Evolutionary conservation across 139 green algal species (phyloP), one percentile per base, ranked within the genome.

Genomic region (Chara braunii): DNA sequence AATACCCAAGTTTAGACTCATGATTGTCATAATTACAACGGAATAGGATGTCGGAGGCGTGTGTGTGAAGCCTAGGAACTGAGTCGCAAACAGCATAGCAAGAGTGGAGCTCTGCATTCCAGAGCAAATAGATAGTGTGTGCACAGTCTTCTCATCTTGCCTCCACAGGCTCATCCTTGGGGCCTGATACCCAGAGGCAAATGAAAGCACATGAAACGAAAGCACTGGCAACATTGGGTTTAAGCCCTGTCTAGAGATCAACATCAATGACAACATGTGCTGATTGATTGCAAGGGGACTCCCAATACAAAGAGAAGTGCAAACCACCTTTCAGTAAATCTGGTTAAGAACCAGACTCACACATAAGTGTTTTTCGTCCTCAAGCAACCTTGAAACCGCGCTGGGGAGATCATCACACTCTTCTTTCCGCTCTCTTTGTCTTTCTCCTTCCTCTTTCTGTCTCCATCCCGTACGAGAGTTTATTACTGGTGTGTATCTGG

Each of bases 61-160:
- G 59, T 67, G 37, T 8, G 34, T 44, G 5, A 28, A 12, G 1
- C 65, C 65, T 30, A 75, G 32, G 8, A 61, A 72, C 36, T 60
- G 54, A 7, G 9, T 30, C 2, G 67, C 67, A 18, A 75, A 45
- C 4, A 72, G 36, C 37, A 70, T 60, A 31, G 67, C 67, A 31
- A 75, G 67, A 43, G 58, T 72, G 33, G 22, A 48, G 58, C 58
- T 72, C 59, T 75, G 67, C 67, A 75, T 75, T 23, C 58, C 58
- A 9, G 36, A n/a, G 2, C 37, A 61, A 2, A 74, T 55, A 1
- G 35, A 62, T 1, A 74, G 5, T 11, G 65, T 73, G 12, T 56
- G 24, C 2, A 56, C 9, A 54, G 43, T 26, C 22, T 24, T 14
- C 29, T 73, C 56, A 26, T 67, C 43, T 26, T 72, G 56, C 64